Percentiles rank a stretch among this genome's conserved stretches.
These are phyloP conservation scores for Boechera divaricarpa DNA, from an alignment of 345 rosid species.

Conservation along the genomic window DNA sequence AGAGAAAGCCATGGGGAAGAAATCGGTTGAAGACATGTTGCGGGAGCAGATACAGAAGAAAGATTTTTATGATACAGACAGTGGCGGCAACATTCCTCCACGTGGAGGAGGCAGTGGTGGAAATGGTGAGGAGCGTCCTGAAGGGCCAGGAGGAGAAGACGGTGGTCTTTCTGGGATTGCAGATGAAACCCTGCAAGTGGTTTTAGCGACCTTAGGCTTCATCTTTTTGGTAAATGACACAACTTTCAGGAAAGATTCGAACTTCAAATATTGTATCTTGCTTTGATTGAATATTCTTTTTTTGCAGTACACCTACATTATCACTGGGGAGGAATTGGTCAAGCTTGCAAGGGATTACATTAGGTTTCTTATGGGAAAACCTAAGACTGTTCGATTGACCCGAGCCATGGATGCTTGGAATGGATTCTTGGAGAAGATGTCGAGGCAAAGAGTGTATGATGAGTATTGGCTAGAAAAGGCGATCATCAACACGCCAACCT, in stretches of 20 bases:
- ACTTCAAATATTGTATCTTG: slow-evolving; percentile 4
- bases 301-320: slow-evolving; percentile 69
- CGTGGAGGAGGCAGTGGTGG: slow-evolving; percentile 53
- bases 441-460: slow-evolving; percentile 49
- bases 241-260: neutral
- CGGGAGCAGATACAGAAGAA: slow-evolving; percentile 65
- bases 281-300: neutral
- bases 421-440: slow-evolving; percentile 42
- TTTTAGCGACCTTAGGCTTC: slow-evolving; percentile 69
- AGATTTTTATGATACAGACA: slow-evolving; percentile 56
- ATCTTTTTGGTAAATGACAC: slow-evolving; percentile 57
- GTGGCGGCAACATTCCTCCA: slow-evolving; percentile 54
- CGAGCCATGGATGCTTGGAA: slow-evolving; percentile 60
- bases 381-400: slow-evolving; percentile 64
- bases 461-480: slow-evolving; percentile 68
- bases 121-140: slow-evolving; percentile 46
- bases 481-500: slow-evolving; percentile 69
- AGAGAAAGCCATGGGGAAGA: slow-evolving; percentile 60
- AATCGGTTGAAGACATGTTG: slow-evolving; percentile 67
- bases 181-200: slow-evolving; percentile 68
- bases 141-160: slow-evolving; percentile 56
- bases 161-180: slow-evolving; percentile 55
- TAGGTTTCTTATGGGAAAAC: slow-evolving; percentile 56
- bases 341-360: slow-evolving; percentile 74
- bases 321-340: slow-evolving; percentile 70